phyloP scores from a whole-genome alignment of 768 basidiomycete species.

The Lepiota subincarnata region DNA sequence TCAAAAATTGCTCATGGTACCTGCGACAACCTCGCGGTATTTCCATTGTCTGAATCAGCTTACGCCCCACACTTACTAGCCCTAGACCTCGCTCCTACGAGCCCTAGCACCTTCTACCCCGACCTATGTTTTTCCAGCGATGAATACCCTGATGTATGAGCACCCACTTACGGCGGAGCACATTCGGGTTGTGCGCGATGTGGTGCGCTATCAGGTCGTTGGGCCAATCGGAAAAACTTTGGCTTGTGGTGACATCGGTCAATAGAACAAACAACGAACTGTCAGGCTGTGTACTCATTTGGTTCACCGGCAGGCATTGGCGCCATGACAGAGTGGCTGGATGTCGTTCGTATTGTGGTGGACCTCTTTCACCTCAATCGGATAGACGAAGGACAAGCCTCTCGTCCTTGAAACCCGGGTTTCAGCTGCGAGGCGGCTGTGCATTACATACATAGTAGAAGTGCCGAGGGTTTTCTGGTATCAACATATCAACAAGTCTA shows the following conservation, averaged over 20 bases:
- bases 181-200: constrained; percentile 65
- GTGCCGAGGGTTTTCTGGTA: background rate
- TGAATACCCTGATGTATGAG: constrained; percentile 98
- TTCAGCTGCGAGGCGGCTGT: too few relatives aligned
- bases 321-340: constrained; percentile 96
- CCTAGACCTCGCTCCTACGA: constrained; percentile 74
- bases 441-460: background rate
- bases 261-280: constrained; percentile 20
- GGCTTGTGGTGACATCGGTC: constrained; percentile 91
- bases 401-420: too few relatives aligned
- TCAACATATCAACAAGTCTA: background rate
- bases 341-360: constrained; percentile 75
- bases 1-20: constrained; percentile 86
- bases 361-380: constrained; percentile 39
- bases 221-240: constrained; percentile 87
- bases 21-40: constrained; percentile 87
- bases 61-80: background rate
- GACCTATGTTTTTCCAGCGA: constrained; percentile 91
- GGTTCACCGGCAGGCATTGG: constrained; percentile 57
- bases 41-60: background rate
- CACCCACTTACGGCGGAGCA: constrained; percentile 90
- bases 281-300: background rate
- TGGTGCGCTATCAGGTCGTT: constrained; percentile 74
- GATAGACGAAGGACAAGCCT: background rate
- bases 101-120: constrained; percentile 81